phyloP scores from a whole-genome alignment of 805 yeast species.

The Maudiozyma barnettii region DNA sequence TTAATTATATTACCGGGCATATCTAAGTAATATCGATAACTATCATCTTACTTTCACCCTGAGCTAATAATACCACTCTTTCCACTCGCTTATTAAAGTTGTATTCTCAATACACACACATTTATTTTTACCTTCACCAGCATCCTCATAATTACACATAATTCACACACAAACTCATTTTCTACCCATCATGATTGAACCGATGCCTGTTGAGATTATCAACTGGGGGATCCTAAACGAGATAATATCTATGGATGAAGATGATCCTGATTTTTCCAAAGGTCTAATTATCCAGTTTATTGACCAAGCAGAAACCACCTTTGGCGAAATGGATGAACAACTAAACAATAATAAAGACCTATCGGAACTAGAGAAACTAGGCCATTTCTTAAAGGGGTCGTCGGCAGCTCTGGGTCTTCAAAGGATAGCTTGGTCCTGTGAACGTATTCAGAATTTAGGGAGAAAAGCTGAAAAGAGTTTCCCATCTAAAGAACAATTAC shows the following conservation, averaged over 20 bases:
- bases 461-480: constrained; percentile 27
- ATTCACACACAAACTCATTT: neutral
- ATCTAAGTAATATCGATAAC: no score
- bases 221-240: constrained; percentile 87
- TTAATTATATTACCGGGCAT: no score
- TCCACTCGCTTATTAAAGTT: neutral
- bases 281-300: constrained; percentile 73
- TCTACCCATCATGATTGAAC: constrained; percentile 7
- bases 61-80: no score
- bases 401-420: constrained; percentile 88
- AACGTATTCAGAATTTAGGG: constrained; percentile 86
- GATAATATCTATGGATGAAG: constrained; percentile 91
- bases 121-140: no score
- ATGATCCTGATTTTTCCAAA: constrained; percentile 81
- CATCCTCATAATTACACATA: neutral
- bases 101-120: no score
- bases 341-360: constrained; percentile 36
- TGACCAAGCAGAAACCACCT: constrained; percentile 80
- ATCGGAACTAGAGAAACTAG: constrained; percentile 57
- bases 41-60: no score
- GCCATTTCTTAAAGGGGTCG: constrained; percentile 91
- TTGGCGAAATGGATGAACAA: constrained; percentile 51
- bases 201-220: constrained; percentile 47
- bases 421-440: constrained; percentile 79
- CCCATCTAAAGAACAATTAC: constrained; percentile 10